Evolutionary conservation across 2,329 filamentous ascomycete species (phyloP).

Genomic region (Beauveria scarabaeidicola): DNA sequence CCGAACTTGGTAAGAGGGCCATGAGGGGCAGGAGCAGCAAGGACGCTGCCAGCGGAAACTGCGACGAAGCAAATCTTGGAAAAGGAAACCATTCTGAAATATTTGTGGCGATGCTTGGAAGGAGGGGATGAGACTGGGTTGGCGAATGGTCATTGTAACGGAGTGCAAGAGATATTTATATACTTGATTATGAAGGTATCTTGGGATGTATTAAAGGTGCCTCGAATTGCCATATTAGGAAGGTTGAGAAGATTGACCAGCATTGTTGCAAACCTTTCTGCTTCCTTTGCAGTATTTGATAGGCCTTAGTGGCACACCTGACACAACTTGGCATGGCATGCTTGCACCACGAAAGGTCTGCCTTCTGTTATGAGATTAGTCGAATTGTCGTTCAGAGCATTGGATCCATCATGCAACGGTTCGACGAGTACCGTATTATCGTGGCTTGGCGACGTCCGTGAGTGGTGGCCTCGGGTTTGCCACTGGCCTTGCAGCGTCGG

Average conservation of each 20-base stretch:
- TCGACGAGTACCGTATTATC: background rate
- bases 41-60: background rate
- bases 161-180: background rate
- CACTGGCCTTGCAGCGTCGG: background rate
- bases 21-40: slow-evolving; percentile 5
- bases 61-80: slow-evolving; percentile 11
- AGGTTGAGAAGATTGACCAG: background rate
- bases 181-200: background rate
- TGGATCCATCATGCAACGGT: background rate
- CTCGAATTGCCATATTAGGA: background rate
- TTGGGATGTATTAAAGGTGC: background rate
- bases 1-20: slow-evolving; percentile 8
- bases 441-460: background rate
- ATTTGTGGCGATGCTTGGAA: background rate
- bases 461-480: background rate
- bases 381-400: background rate
- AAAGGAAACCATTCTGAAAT: slow-evolving; percentile 9
- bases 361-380: slow-evolving; percentile 5
- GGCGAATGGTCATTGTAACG: background rate
- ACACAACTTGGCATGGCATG: background rate
- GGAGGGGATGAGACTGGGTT: background rate
- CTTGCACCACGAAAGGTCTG: background rate
- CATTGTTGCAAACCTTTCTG: background rate
- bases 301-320: background rate
- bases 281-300: background rate